These are phyloP conservation scores for Russula brevipes DNA, from an alignment of 768 basidiomycete genomes.

Conservation along the genomic window DNA sequence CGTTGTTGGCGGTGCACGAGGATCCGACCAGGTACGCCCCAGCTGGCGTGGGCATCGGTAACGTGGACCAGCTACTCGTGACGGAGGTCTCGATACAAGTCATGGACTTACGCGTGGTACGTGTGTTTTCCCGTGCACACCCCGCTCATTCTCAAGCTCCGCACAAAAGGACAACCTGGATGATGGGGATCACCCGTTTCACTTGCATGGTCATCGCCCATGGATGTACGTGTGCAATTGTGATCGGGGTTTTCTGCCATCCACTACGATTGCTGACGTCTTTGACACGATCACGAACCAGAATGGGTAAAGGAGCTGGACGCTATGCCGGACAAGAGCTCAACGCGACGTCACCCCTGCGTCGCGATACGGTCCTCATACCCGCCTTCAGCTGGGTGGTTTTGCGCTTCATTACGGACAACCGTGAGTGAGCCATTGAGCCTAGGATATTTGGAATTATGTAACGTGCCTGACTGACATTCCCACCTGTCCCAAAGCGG, in stretches of 20 bases:
- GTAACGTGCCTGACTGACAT: neutral
- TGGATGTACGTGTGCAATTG: slow-evolving; percentile 14
- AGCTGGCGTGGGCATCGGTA: neutral
- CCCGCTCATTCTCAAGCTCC: neutral
- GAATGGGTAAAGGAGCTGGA: slow-evolving; percentile 18
- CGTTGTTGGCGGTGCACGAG: slow-evolving; percentile 15
- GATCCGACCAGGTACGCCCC: slow-evolving; percentile 1
- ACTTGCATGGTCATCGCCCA: slow-evolving; percentile 17
- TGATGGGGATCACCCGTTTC: slow-evolving; percentile 23
- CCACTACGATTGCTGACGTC: neutral
- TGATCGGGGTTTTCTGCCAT: neutral
- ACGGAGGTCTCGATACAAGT: slow-evolving; percentile 23
- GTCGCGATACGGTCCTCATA: slow-evolving; percentile 21
- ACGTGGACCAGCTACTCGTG: slow-evolving; percentile 12
- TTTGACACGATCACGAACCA: neutral
- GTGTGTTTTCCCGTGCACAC: neutral
- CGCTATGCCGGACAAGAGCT: slow-evolving; percentile 18
- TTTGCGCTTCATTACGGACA: slow-evolving; percentile 21
- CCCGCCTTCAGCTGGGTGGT: slow-evolving; percentile 16
- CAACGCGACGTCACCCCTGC: slow-evolving; percentile 15
- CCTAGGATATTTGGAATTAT: neutral
- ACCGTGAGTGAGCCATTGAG: slow-evolving; percentile 8
- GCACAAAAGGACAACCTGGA: slow-evolving; percentile 18
- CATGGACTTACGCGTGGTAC: slow-evolving; percentile 14
- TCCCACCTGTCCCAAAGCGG: slow-evolving; percentile 1